These are phyloP conservation scores for Saccharomycopsis phalli DNA, from an alignment of 1,139 yeast species.

Conservation along the genomic window DNA sequence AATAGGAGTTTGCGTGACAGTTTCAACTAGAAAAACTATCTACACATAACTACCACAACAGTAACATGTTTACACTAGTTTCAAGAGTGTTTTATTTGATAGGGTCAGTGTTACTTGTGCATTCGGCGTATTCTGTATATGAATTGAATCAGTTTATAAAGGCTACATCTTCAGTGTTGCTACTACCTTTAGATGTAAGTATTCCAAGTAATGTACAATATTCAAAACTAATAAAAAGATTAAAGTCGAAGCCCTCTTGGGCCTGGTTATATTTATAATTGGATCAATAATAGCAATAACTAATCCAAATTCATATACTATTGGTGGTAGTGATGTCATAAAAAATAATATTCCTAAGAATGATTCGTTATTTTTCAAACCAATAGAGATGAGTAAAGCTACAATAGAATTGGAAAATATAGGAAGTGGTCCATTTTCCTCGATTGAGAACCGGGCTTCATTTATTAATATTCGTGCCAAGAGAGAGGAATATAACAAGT, in stretches of 20 bases:
- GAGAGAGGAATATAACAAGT: conserved; percentile 35
- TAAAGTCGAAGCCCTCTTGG: conserved; percentile 35
- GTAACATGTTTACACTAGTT: conserved; percentile 7
- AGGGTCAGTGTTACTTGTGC: conserved; percentile 33
- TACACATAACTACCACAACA: no score
- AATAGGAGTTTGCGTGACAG: no score
- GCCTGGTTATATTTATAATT: conserved; percentile 32
- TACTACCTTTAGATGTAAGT: conserved; percentile 27
- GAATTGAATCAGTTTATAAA: conserved; percentile 38
- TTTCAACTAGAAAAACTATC: no score
- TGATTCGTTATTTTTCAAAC: conserved; percentile 30
- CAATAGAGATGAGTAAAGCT: conserved; percentile 41
- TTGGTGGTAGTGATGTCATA: conserved; percentile 22
- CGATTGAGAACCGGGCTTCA: conserved; percentile 35
- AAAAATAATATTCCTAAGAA: conserved; percentile 17
- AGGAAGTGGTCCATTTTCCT: conserved; percentile 38
- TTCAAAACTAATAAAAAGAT: conserved; percentile 30
- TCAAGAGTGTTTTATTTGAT: conserved; percentile 24
- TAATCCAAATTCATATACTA: conserved; percentile 26
- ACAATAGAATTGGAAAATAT: conserved; percentile 35
- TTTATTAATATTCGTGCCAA: conserved; percentile 37
- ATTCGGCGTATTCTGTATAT: conserved; percentile 44
- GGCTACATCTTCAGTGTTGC: conserved; percentile 22
- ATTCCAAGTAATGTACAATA: no score
- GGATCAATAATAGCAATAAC: conserved; percentile 30